Base-by-base conservation (phyloP, 2,329 filamentous ascomycete species). In the Colletotrichum orchidophilum region DNA sequence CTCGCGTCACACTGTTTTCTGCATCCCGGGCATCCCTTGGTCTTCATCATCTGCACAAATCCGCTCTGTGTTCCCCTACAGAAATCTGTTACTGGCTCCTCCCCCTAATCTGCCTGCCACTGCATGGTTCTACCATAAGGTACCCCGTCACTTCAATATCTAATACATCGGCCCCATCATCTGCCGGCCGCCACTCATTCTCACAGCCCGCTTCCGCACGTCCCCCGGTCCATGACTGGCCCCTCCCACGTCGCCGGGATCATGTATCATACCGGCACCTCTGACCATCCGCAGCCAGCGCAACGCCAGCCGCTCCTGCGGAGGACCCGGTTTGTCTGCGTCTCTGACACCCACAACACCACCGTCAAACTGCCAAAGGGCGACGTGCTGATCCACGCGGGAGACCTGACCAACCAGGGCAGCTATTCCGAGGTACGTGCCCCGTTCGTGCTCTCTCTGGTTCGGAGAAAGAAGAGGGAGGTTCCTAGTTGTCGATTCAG, bases 271-370 rank as follows among this genome's bases (percentile, higher is more conserved):
- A 35, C 50, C 39, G 53, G 11, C 63, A 59, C 29, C 63, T 50
- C 59, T n/a, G 18, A n/a, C 39, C 55, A 46, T 8, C 31, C 15
- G n/a, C 55, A 18, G 12, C 52, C 5, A 24, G 21, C 27, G 6
- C 53, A 15, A 27, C 53, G 50, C 24, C 18, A 49, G 52, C 72
- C 42, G 49, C 73, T 68, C 7, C 79, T 80, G 11, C 80, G 85
- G 63, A 82, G 87, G 73, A 91, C 92, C 6, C 87, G 92, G 71
- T 87, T 95, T 68, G 91, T 95, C 63, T 94, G 92, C 81, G 87
- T 95, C 66, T 93, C 93, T 4, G 93, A 95, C 80, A 95, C 92
- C 2, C 92, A 95, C 80, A 93, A 93, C 78, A 86, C 84, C 74
- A 85, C 85, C 2, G 84, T 88, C 75, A 91, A 89, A 75, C 85